These are phyloP conservation scores for Sugiyamaella castrensis DNA, from an alignment of 1,139 yeast species.

Conservation along the genomic window DNA sequence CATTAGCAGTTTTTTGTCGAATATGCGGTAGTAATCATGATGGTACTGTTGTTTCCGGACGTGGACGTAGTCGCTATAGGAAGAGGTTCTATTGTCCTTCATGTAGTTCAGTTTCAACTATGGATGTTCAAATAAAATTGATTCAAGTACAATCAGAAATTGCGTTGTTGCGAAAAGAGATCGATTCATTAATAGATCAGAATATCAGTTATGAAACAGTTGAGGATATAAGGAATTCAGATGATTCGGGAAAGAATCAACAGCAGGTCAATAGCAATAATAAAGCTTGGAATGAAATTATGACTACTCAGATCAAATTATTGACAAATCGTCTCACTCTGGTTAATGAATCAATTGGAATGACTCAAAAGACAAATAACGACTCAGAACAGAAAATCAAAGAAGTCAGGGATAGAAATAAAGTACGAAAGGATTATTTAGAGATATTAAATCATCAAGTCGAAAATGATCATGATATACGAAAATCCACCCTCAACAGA, in stretches of 20 bases:
- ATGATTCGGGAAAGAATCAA: no score
- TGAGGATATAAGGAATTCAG: background rate
- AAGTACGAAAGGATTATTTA: conserved; percentile 7
- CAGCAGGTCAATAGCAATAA: background rate
- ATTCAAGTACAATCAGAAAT: conserved; percentile 31
- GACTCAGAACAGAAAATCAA: conserved; percentile 5
- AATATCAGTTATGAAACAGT: conserved; percentile 8
- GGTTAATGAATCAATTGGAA: conserved; percentile 10
- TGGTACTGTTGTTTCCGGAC: background rate
- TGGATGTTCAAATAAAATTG: conserved; percentile 32
- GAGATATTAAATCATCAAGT: background rate
- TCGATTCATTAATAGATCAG: conserved; percentile 20
- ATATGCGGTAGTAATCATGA: background rate
- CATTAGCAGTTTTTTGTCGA: background rate
- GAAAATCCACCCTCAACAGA: background rate
- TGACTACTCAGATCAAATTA: conserved; percentile 13
- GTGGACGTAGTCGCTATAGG: conserved; percentile 1
- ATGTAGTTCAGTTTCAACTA: conserved; percentile 29
- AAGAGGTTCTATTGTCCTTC: conserved; percentile 29
- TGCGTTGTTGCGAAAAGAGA: conserved; percentile 23
- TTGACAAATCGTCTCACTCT: conserved; percentile 4
- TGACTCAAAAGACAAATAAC: conserved; percentile 10
- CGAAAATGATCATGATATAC: background rate
- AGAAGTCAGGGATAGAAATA: conserved; percentile 13
- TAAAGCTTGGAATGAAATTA: conserved; percentile 13